phyloP scores from a whole-genome alignment of 1,139 yeast genomes.

The Candida frijolesensis region DNA sequence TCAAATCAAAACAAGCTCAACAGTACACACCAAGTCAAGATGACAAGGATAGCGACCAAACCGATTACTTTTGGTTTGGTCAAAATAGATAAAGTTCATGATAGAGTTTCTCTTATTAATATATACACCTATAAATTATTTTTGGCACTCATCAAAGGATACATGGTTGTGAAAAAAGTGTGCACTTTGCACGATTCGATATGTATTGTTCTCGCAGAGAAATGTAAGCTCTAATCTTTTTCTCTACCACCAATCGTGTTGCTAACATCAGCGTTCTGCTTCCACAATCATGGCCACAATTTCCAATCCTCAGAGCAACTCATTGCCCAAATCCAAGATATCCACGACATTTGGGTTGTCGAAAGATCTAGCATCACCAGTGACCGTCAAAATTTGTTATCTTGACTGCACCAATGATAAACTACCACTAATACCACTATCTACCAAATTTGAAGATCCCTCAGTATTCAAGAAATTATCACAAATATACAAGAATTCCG shows the following conservation, averaged over 20 bases:
- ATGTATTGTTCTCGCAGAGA: too few species aligned
- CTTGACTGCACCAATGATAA: constrained; percentile 25
- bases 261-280: too few species aligned
- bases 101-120: background rate
- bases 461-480: constrained; percentile 51
- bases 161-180: too few species aligned
- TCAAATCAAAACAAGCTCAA: background rate
- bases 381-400: constrained; percentile 38
- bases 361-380: constrained; percentile 64
- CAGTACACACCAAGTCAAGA: background rate
- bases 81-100: constrained; percentile 10
- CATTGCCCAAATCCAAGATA: constrained; percentile 18
- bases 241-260: too few species aligned
- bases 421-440: constrained; percentile 45
- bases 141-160: background rate
- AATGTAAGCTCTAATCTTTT: too few species aligned
- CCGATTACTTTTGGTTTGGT: constrained; percentile 13
- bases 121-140: background rate
- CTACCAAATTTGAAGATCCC: constrained; percentile 61
- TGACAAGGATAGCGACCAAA: background rate
- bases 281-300: constrained; percentile 3
- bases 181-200: too few species aligned
- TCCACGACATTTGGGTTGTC: constrained; percentile 72
- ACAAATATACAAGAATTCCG: constrained; percentile 54
- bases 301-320: background rate